A percentile compares a stretch with the other conserved stretches of the same genome.
Evolutionary conservation across 192 early-diverging fungal species (phyloP).

Genomic region (Mortierella antarctica): DNA sequence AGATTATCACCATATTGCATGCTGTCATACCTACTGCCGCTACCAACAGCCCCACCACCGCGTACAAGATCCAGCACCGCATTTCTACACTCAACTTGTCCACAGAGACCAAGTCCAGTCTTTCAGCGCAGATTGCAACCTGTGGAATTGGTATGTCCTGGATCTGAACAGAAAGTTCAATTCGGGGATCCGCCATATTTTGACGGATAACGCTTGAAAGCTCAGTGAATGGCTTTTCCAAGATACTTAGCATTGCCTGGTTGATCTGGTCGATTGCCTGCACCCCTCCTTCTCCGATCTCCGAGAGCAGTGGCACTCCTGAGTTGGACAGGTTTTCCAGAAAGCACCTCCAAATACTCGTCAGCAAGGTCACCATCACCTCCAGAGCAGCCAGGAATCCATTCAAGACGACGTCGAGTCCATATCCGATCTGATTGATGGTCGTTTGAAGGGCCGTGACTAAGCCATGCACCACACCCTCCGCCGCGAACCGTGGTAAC

Average conservation of each 20-base stretch:
- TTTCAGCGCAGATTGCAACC: conserved; percentile 12
- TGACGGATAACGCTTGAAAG: conserved; percentile 14
- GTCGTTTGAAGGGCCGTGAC: conserved; percentile 2
- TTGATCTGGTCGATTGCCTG: conserved; percentile 36
- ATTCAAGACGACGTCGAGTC: conserved; percentile 13
- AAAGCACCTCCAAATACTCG: conserved; percentile 46
- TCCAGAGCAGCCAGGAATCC: conserved; percentile 29
- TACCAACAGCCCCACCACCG: neutral
- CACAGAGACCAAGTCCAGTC: neutral
- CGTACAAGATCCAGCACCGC: conserved; percentile 15
- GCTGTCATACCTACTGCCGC: neutral
- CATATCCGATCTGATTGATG: conserved; percentile 28
- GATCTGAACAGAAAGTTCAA: conserved; percentile 3
- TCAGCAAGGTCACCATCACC: conserved; percentile 14
- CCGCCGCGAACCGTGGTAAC: conserved; percentile 22
- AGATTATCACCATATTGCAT: conserved; percentile 18
- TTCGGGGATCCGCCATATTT: conserved; percentile 25
- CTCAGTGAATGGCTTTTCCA: conserved; percentile 19
- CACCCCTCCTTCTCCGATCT: conserved; percentile 21
- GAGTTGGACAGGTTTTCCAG: conserved; percentile 18
- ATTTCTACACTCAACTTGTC: conserved; percentile 14
- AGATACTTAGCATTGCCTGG: neutral
- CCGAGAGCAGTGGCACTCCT: conserved; percentile 24
- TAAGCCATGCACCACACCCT: conserved; percentile 20
- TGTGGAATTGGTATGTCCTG: neutral